Evolutionary conservation across 306 rosid genomes (phyloP).

Genomic region (Cyclanthera cordifolia): DNA sequence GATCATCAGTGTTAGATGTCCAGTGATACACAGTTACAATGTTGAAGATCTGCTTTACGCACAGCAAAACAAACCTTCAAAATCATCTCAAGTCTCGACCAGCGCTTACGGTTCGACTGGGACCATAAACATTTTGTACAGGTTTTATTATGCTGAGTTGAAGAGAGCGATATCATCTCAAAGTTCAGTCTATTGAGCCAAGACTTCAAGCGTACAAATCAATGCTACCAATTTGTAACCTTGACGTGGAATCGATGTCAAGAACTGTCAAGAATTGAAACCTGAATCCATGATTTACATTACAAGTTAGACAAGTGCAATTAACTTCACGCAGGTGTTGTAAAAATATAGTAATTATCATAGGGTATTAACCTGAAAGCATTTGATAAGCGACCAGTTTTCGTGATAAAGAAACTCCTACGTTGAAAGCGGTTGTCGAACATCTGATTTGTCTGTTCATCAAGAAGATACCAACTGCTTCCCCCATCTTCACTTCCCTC

Average conservation of each 20-base stretch:
- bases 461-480: constrained; percentile 57
- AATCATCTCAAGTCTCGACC: neutral
- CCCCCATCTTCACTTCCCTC: constrained; percentile 80
- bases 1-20: neutral
- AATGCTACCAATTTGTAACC: constrained; percentile 78
- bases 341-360: neutral
- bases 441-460: constrained; percentile 46
- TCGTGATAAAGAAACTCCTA: constrained; percentile 35
- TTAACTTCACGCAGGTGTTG: neutral
- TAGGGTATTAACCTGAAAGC: constrained; percentile 52
- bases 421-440: constrained; percentile 62
- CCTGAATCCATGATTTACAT: constrained; percentile 30
- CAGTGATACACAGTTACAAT: neutral
- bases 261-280: constrained; percentile 58
- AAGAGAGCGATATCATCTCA: neutral
- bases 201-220: constrained; percentile 46
- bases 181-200: neutral
- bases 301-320: neutral
- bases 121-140: neutral
- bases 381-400: constrained; percentile 31
- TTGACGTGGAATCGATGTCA: constrained; percentile 43
- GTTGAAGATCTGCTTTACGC: neutral
- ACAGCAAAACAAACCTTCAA: neutral
- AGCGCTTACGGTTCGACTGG: neutral
- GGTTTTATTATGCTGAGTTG: neutral